Evolutionary conservation across 306 rosid genomes (phyloP).

Genomic region (Lathyrus aphaca): DNA sequence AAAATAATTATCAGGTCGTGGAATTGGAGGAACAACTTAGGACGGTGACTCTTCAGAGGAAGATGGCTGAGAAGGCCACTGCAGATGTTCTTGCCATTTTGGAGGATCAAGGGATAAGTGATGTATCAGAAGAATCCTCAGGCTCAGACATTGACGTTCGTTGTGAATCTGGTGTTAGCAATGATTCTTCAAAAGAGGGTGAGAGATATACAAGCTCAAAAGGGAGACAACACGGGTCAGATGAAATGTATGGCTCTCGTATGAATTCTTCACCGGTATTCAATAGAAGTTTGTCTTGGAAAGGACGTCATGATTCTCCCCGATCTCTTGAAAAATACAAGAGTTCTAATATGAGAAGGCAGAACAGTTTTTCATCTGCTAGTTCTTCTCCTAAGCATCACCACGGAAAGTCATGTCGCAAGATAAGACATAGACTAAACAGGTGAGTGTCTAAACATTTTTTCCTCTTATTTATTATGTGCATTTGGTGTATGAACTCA

Average conservation of each 20-base stretch:
- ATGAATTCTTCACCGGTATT: slow-evolving; percentile 59
- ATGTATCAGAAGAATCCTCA: slow-evolving; percentile 66
- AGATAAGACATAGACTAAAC: slow-evolving; percentile 63
- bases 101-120: slow-evolving; percentile 78
- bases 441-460: slow-evolving; percentile 49
- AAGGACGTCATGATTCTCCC: slow-evolving; percentile 66
- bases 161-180: slow-evolving; percentile 57
- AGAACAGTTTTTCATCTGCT: slow-evolving; percentile 53
- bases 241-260: slow-evolving; percentile 65
- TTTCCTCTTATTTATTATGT: background rate
- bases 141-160: slow-evolving; percentile 72
- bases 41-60: slow-evolving; percentile 70
- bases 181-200: slow-evolving; percentile 45
- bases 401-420: slow-evolving; percentile 86
- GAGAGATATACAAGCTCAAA: slow-evolving; percentile 44
- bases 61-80: slow-evolving; percentile 96
- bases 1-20: slow-evolving; percentile 56
- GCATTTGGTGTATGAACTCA: background rate
- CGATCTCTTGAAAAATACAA: slow-evolving; percentile 63
- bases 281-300: slow-evolving; percentile 89
- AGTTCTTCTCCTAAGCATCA: slow-evolving; percentile 73
- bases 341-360: slow-evolving; percentile 52
- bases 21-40: slow-evolving; percentile 85
- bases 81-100: slow-evolving; percentile 87
- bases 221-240: slow-evolving; percentile 53